Percentiles rank a stretch among this genome's conserved stretches.
Evolutionary conservation across 108 stramenopile genomes (phyloP).

Genomic region (Parietichytrium sp.): DNA sequence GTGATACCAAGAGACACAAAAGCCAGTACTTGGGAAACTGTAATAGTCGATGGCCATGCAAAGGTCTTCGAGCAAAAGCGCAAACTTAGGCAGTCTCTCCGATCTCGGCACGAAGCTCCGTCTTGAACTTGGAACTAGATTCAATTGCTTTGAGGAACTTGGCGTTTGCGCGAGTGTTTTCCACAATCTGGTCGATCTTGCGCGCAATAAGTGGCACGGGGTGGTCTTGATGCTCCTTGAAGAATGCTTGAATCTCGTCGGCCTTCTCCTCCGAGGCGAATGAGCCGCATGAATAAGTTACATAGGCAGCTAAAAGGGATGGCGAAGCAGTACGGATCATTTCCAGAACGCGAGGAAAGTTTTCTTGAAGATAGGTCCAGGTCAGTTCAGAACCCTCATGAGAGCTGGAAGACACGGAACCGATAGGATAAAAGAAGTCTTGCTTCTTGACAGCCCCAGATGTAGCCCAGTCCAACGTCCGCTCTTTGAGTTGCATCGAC

Average conservation of each 20-base stretch:
- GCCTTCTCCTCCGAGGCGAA: slow-evolving; percentile 77
- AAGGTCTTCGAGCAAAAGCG: no score
- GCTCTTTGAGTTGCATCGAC: slow-evolving; percentile 69
- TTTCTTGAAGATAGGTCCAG: slow-evolving; percentile 83
- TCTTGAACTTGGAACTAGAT: neutral
- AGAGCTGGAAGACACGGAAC: slow-evolving; percentile 69
- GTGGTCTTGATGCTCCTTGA: slow-evolving; percentile 60
- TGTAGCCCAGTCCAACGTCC: slow-evolving; percentile 83
- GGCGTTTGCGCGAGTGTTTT: slow-evolving; percentile 57
- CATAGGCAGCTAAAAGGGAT: slow-evolving; percentile 83
- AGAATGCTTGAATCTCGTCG: slow-evolving; percentile 84
- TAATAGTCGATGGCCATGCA: no score
- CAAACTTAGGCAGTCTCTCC: no score
- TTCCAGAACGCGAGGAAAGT: slow-evolving; percentile 71
- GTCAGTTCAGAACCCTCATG: slow-evolving; percentile 74
- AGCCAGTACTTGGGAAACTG: no score
- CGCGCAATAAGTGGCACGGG: slow-evolving; percentile 73
- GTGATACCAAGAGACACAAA: no score
- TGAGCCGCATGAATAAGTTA: slow-evolving; percentile 75
- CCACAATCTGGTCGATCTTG: slow-evolving; percentile 79
- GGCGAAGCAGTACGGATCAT: slow-evolving; percentile 82
- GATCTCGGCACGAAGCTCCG: neutral
- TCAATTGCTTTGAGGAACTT: slow-evolving; percentile 25
- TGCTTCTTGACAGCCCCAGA: slow-evolving; percentile 88
- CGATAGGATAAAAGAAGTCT: slow-evolving; percentile 94